Evolutionary conservation across 305 asterid species (phyloP), one percentile per base, ranked within the genome.

Genomic region (Solanum hybrid): DNA sequence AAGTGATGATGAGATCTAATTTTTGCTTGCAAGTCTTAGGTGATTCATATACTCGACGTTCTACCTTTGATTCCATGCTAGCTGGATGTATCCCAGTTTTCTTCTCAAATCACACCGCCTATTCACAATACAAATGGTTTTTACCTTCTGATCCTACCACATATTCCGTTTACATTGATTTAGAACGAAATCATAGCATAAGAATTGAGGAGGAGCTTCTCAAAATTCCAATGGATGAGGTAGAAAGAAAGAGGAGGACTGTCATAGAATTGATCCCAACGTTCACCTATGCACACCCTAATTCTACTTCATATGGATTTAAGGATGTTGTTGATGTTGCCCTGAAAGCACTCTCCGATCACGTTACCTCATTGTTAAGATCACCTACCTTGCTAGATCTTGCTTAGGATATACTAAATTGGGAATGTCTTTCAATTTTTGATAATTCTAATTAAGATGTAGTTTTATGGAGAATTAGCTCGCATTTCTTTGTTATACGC

Each of bases 81-180:
- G 61, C 92, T 6, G 92, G 92, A 17, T 88, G 92, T 39, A 90
- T 87, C 27, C 92, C 92, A 1, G 92, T 90, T 11, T 88, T 90
- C 90, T 90, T 90, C 37, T 79, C 79, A 37, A 81, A 87, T 0
- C 79, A 75, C 3, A 70, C 90, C 1, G 90, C 90, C 0, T 90
- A 90, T 83, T 32, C 86, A 12, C 92, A 90, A 45, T 90, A 87
- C 22, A n/a, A 80, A 31, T 90, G 92, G 92, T 80, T 88, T 68
- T 82, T 90, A n/a, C 90, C 92, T 6, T 37, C 73, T 31, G 37
- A 88, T 24, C 68, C 86, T 4, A 65, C 89, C 4, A 80, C 82
- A n/a, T 90, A 88, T 57, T 90, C 92, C 3, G 87, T 90, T 15
- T 88, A 87, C 83, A 81, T 90, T 22, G 80, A 81, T 73, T 41